These are phyloP conservation scores for Theileria sp. DNA, from an alignment of 169 alveolate genomes.

Conservation along the genomic window DNA sequence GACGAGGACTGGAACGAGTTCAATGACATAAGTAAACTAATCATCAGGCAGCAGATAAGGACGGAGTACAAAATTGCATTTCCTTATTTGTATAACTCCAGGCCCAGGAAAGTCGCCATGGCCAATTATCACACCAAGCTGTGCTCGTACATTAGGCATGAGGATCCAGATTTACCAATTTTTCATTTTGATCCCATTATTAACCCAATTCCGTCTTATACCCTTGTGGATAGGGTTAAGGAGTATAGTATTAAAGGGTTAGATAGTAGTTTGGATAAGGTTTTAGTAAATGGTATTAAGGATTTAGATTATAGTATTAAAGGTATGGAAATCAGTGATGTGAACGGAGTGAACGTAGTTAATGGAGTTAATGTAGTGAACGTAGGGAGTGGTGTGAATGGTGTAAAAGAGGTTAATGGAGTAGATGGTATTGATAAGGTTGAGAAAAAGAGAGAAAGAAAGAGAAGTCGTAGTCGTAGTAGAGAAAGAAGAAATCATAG, in stretches of 20 bases:
- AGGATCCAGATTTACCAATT: constrained; percentile 90
- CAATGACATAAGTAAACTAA: constrained; percentile 97
- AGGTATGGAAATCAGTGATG: not conserved
- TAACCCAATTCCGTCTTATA: constrained; percentile 96
- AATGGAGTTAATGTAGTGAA: not conserved
- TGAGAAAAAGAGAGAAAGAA: not conserved
- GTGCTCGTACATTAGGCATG: constrained; percentile 87
- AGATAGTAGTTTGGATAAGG: too few relatives aligned
- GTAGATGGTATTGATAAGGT: not conserved
- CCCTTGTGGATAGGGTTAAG: constrained; percentile 10
- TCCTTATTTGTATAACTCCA: constrained; percentile 97
- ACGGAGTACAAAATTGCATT: constrained; percentile 99
- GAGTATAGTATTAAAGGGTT: constrained; percentile 11
- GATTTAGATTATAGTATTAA: not conserved
- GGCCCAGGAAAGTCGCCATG: constrained; percentile 92
- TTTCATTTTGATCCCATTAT: constrained; percentile 95
- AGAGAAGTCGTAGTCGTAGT: not conserved
- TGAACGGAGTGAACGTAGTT: not conserved
- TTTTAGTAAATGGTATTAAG: not conserved
- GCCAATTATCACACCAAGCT: constrained; percentile 83
- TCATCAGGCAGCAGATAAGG: constrained; percentile 92
- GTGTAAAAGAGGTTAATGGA: not conserved
- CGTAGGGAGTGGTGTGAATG: not conserved
- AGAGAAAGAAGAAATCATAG: not conserved
- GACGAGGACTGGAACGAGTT: constrained; percentile 99